Base-by-base conservation (phyloP, 2,329 filamentous ascomycete genomes). In the Ophiocordyceps unilateralis region DNA sequence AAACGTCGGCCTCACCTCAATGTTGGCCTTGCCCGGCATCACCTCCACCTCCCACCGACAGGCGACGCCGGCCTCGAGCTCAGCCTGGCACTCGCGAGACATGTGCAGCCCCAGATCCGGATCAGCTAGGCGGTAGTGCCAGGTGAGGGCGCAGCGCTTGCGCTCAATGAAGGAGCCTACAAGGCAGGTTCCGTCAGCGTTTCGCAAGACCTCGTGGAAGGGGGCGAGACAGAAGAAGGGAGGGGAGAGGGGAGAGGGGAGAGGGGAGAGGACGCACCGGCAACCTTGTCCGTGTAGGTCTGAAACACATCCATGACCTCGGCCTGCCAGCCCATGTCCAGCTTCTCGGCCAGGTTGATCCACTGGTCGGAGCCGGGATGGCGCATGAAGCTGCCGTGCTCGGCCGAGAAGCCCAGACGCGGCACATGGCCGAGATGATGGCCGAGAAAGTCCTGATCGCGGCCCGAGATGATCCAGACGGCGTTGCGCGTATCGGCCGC, bases 401-500 rank as follows among this genome's bases (percentile, higher is more conserved):
- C 91, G 1, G 91, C 91, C 53, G 86, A 93, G 55, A 98, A 81
- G n/a, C 91, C 91, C 12, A 98, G 69, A 55, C 83, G 78, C 1
- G 76, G 60, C 50, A 96, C 93, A 61, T 93, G 82, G n/a, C 89
- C 91, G 58, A 96, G 78, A 66, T 89, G 88, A 50, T 93, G 81
- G 50, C 83, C 78, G 46, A 98, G 65, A 63, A 98, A 98, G 8
- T 81, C 81, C 56, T 94, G 87, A 54, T 96, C 89, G 49, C 91
- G 79, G 11, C 91, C 91, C 43, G 85, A 93, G 55, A 98, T 95
- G 57, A 98, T 93, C 91, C 91, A 98, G n/a, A 98, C 87, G 1
- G 78, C 73, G 54, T 96, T 98, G 44, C 70, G 70, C 15, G 81
- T 76, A 56, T 96, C 86, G 0, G 81, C 71, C 0, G 88, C 83